Evolutionary conservation across 345 rosid species (phyloP).

Genomic region (Barbarea vulgaris): DNA sequence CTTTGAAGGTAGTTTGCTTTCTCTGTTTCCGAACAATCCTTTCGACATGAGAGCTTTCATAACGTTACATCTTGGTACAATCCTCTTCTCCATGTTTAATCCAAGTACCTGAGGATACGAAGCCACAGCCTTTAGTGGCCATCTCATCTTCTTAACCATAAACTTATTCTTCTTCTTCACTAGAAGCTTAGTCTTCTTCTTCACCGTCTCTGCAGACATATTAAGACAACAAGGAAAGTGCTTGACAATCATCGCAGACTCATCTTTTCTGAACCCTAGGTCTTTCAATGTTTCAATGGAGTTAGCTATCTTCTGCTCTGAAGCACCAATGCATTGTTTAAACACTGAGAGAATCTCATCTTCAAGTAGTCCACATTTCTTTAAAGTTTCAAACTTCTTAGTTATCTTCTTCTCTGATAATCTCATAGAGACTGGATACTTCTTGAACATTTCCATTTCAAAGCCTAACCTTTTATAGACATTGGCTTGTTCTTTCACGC

Average conservation of each 20-base stretch:
- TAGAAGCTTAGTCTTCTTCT: conserved; percentile 9
- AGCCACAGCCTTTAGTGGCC: conserved; percentile 1
- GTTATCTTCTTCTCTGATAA: conserved; percentile 17
- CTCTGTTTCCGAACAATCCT: no score
- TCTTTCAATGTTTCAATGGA: conserved; percentile 34
- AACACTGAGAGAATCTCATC: no score
- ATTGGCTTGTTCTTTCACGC: not conserved
- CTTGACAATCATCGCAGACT: conserved; percentile 13
- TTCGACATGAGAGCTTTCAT: no score
- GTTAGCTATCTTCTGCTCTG: conserved; percentile 1
- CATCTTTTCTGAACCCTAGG: conserved; percentile 28
- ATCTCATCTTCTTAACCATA: not conserved
- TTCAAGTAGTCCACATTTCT: no score
- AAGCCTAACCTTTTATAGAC: conserved; percentile 35
- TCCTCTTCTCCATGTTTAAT: no score
- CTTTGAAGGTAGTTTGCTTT: no score
- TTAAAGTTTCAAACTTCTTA: not conserved
- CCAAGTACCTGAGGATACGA: not conserved
- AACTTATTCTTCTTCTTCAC: not conserved
- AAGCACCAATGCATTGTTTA: not conserved
- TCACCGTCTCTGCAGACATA: not conserved
- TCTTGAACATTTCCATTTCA: conserved; percentile 36
- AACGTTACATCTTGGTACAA: no score
- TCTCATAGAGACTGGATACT: not conserved
- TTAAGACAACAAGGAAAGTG: not conserved